Evolutionary conservation across 2,329 filamentous ascomycete species (phyloP).

Genomic region (Colletotrichum falcatum): DNA sequence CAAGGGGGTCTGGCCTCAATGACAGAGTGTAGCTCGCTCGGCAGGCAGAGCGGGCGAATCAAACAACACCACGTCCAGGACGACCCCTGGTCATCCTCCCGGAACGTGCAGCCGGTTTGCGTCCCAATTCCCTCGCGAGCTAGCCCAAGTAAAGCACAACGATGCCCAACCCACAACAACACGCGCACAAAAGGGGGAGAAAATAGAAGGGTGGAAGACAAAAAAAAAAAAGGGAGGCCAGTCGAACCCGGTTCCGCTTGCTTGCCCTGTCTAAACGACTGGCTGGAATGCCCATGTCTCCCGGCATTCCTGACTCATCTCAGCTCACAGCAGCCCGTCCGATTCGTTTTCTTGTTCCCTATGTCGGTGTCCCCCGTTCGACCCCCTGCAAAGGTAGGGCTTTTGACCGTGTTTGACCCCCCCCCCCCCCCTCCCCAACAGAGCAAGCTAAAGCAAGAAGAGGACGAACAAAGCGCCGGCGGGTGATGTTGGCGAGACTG

Average conservation of each 20-base stretch:
- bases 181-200: constrained; percentile 30
- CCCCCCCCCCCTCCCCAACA: too few relatives aligned
- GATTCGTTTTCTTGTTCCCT: constrained; percentile 30
- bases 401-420: constrained; percentile 28
- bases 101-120: constrained; percentile 35
- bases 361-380: constrained; percentile 12
- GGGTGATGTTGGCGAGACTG: constrained; percentile 2
- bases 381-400: constrained; percentile 38
- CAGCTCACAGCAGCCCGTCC: not conserved
- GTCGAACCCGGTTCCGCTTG: constrained; percentile 23
- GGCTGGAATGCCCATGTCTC: constrained; percentile 15
- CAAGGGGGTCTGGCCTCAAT: constrained; percentile 30
- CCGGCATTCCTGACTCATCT: constrained; percentile 36
- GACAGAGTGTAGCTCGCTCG: constrained; percentile 23
- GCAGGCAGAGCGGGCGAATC: constrained; percentile 35
- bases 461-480: constrained; percentile 5
- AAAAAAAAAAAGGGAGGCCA: constrained; percentile 1
- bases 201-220: too few relatives aligned
- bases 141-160: constrained; percentile 32
- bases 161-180: constrained; percentile 38
- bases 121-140: constrained; percentile 34
- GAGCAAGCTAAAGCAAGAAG: constrained; percentile 8
- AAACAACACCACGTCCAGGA: constrained; percentile 34
- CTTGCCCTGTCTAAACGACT: constrained; percentile 27
- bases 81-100: constrained; percentile 20